Evolutionary conservation across 179 eudicot genomes (phyloP).

Genomic region (Silene coronaria): DNA sequence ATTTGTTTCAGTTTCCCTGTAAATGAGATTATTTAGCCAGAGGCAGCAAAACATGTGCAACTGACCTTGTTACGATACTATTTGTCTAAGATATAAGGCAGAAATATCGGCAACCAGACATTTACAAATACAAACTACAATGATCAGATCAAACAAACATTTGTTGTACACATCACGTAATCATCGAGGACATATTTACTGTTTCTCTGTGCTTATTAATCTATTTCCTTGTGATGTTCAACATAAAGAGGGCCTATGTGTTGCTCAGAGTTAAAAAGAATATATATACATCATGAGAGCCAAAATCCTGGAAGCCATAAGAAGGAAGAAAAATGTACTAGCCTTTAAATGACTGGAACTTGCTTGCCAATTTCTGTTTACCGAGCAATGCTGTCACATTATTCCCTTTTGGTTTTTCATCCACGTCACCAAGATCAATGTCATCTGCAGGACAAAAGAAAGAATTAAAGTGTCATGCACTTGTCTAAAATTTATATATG

Average conservation of each 20-base stretch:
- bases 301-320: neutral
- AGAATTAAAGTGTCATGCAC: slow-evolving; percentile 11
- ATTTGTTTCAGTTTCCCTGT: slow-evolving; percentile 76
- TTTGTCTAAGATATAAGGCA: slow-evolving; percentile 3
- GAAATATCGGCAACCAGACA: neutral
- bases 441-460: slow-evolving; percentile 50
- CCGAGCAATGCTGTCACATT: slow-evolving; percentile 60
- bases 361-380: slow-evolving; percentile 72
- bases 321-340: slow-evolving; percentile 18
- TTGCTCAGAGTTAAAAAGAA: neutral
- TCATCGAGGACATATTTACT: neutral
- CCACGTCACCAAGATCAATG: slow-evolving; percentile 72
- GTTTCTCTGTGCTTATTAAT: neutral
- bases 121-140: neutral
- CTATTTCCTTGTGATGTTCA: neutral
- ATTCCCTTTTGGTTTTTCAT: slow-evolving; percentile 63
- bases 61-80: neutral
- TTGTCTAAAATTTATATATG: neutral
- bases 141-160: slow-evolving; percentile 8
- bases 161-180: neutral
- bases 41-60: neutral
- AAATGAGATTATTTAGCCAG: slow-evolving; percentile 10
- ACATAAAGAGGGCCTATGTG: neutral
- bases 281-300: neutral
- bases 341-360: slow-evolving; percentile 80